Evolutionary conservation across 345 rosid genomes (phyloP).

Genomic region (Aethionema arabicum): DNA sequence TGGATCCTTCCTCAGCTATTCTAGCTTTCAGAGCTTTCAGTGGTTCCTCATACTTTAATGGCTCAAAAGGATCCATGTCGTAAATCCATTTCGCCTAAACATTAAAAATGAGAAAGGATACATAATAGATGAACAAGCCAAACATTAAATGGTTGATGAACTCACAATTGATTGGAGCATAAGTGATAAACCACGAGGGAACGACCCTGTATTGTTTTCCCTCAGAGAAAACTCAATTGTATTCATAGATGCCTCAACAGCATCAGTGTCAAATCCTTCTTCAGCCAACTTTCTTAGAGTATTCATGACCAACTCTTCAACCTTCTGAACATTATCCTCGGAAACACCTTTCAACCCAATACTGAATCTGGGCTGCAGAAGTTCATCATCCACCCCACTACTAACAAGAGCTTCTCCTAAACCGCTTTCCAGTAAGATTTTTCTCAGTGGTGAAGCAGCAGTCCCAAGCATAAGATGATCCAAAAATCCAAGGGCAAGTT

Average conservation of each 20-base stretch:
- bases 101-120: conserved; percentile 10
- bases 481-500: conserved; percentile 76
- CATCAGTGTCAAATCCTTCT: conserved; percentile 81
- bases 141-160: conserved; percentile 5
- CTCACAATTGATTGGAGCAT: conserved; percentile 83
- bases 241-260: conserved; percentile 96
- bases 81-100: conserved; percentile 93
- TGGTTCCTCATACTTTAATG: conserved; percentile 87
- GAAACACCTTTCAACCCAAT: conserved; percentile 88
- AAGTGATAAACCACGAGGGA: conserved; percentile 85
- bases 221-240: conserved; percentile 90
- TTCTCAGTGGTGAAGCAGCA: conserved; percentile 91
- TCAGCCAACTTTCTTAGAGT: conserved; percentile 71
- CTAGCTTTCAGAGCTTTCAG: conserved; percentile 69
- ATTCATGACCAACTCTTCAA: conserved; percentile 65
- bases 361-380: conserved; percentile 89
- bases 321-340: conserved; percentile 61
- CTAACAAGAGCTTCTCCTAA: conserved; percentile 90
- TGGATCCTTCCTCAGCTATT: conserved; percentile 84
- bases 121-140: not conserved
- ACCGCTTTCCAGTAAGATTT: conserved; percentile 83
- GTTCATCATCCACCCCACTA: conserved; percentile 89
- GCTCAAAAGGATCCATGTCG: conserved; percentile 97
- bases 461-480: conserved; percentile 94
- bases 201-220: conserved; percentile 88